Evolutionary conservation across 352 stramenopile genomes (phyloP).

Genomic region (Pythium scleroteichum): DNA sequence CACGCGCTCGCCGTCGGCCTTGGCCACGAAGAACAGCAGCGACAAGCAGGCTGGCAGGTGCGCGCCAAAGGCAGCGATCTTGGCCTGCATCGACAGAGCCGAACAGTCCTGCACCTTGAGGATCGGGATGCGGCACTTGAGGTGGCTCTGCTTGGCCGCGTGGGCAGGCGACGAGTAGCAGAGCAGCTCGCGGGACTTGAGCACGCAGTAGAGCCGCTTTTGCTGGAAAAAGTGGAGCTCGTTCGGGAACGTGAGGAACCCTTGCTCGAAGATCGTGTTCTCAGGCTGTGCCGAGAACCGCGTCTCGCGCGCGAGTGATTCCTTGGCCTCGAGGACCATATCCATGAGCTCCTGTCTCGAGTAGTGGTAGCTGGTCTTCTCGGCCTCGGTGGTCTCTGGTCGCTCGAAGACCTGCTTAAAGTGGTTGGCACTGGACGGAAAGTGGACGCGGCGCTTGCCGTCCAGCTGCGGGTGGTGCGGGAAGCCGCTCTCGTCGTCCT

Average conservation of each 20-base stretch:
- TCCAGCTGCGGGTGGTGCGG: conserved; percentile 13
- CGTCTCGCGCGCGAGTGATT: conserved; percentile 44
- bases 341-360: conserved; percentile 50
- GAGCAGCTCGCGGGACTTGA: conserved; percentile 42
- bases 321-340: conserved; percentile 56
- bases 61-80: conserved; percentile 61
- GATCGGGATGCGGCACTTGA: conserved; percentile 53
- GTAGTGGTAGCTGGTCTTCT: conserved; percentile 65
- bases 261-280: conserved; percentile 72
- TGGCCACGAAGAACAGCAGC: conserved; percentile 73
- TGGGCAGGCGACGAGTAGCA: conserved; percentile 53
- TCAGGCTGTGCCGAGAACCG: conserved; percentile 49
- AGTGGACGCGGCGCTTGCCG: conserved; percentile 49
- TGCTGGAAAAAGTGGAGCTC: conserved; percentile 61
- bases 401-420: conserved; percentile 44
- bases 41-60: conserved; percentile 45
- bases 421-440: conserved; percentile 32
- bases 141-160: conserved; percentile 42
- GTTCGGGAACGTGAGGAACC: conserved; percentile 54
- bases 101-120: conserved; percentile 63
- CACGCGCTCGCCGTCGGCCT: conserved; percentile 61
- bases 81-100: conserved; percentile 55
- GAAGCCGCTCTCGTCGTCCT: conserved; percentile 2
- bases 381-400: conserved; percentile 37
- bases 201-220: conserved; percentile 67